Evolutionary conservation across 2,329 filamentous ascomycete species (phyloP).

Genomic region (Paecilomyces dactylethromorphus): DNA sequence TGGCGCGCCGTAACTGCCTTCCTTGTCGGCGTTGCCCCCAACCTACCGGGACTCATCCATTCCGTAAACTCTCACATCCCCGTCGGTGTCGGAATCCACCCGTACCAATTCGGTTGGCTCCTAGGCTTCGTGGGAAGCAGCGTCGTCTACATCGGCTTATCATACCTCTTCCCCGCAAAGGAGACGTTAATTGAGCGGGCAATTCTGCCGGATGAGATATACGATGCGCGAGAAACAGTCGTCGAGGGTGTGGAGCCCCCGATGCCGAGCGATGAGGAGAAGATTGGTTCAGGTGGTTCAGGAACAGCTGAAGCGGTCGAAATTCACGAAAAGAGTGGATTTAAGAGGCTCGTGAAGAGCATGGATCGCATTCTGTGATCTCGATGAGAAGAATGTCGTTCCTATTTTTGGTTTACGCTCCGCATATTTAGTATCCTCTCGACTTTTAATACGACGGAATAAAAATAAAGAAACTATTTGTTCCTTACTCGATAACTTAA

Average conservation of each 20-base stretch:
- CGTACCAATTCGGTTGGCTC: constrained; percentile 62
- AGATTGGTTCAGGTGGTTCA: neutral
- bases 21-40: constrained; percentile 50
- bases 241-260: constrained; percentile 13
- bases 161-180: constrained; percentile 42
- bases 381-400: too few relatives aligned
- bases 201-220: constrained; percentile 32
- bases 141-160: constrained; percentile 50
- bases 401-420: too few relatives aligned
- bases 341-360: neutral
- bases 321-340: neutral
- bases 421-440: too few relatives aligned
- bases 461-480: too few relatives aligned
- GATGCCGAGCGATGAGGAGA: neutral
- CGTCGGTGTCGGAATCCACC: constrained; percentile 44
- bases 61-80: constrained; percentile 30
- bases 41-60: constrained; percentile 49
- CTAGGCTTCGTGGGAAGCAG: constrained; percentile 54
- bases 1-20: constrained; percentile 56
- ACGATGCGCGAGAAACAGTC: constrained; percentile 12
- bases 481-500: too few relatives aligned
- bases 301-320: neutral
- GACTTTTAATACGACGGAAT: too few relatives aligned
- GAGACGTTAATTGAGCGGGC: constrained; percentile 42
- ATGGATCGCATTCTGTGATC: neutral